These are phyloP conservation scores for Theobroma cacao DNA, from an alignment of 345 rosid genomes.

Conservation along the genomic window DNA sequence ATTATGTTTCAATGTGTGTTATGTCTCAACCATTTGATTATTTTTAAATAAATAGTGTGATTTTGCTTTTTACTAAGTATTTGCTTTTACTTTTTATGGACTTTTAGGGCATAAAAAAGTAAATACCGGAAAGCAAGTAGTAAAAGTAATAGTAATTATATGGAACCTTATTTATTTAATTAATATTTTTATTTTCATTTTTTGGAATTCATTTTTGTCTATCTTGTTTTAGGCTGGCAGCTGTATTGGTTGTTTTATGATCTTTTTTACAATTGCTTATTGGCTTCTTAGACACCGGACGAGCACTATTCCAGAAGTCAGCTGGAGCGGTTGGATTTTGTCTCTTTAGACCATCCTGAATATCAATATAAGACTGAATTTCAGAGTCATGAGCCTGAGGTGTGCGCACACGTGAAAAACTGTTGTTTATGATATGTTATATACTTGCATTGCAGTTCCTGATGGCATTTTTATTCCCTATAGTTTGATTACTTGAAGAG, in stretches of 20 bases:
- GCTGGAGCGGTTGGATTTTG: conserved; percentile 47
- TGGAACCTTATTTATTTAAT: background rate
- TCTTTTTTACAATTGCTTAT: conserved; percentile 20
- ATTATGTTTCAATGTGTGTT: background rate
- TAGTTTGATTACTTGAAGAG: conserved; percentile 76
- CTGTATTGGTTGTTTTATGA: conserved; percentile 20
- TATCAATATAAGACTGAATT: conserved; percentile 62
- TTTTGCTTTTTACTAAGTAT: background rate
- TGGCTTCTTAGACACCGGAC: conserved; percentile 31
- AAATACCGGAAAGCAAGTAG: background rate
- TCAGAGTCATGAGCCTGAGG: conserved; percentile 80
- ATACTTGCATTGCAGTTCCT: background rate
- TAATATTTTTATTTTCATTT: background rate
- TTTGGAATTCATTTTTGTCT: conserved; percentile 5
- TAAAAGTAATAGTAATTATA: background rate
- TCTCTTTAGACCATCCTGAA: conserved; percentile 32
- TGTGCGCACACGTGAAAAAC: conserved; percentile 6
- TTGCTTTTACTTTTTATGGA: background rate
- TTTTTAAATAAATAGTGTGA: background rate
- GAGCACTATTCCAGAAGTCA: conserved; percentile 29
- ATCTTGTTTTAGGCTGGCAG: conserved; percentile 14
- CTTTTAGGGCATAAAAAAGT: background rate
- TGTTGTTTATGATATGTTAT: background rate
- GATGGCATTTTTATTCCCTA: conserved; percentile 2
- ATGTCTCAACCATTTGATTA: background rate